phyloP scores from a whole-genome alignment of 2,329 filamentous ascomycete genomes.

The Chaetomium sp. region DNA sequence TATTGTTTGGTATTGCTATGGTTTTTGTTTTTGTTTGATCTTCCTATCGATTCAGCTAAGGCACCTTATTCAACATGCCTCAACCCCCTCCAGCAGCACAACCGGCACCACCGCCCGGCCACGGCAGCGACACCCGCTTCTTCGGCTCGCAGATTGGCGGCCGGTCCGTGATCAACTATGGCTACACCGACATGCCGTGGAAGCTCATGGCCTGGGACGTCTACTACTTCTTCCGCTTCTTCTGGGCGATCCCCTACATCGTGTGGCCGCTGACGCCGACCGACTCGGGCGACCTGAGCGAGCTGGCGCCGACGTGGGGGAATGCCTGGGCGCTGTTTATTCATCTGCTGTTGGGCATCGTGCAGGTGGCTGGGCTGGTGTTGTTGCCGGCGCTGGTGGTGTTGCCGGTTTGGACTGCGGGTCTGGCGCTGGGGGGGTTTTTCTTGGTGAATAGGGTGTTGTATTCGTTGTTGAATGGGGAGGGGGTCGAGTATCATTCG shows the following conservation, averaged over 20 bases:
- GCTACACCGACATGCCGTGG: slow-evolving; percentile 52
- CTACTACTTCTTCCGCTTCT: slow-evolving; percentile 49
- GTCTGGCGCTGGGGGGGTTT: slow-evolving; percentile 36
- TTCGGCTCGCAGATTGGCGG: slow-evolving; percentile 54
- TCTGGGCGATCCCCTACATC: slow-evolving; percentile 54
- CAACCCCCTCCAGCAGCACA: not conserved
- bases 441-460: slow-evolving; percentile 45
- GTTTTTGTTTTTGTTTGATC: no score
- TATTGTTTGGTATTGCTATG: no score
- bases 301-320: slow-evolving; percentile 51
- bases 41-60: no score
- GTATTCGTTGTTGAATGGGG: slow-evolving; percentile 49
- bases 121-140: slow-evolving; percentile 38
- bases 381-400: slow-evolving; percentile 46
- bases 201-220: slow-evolving; percentile 46
- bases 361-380: slow-evolving; percentile 56
- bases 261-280: slow-evolving; percentile 51
- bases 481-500: slow-evolving; percentile 42
- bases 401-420: slow-evolving; percentile 44
- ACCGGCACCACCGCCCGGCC: not conserved
- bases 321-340: slow-evolving; percentile 53
- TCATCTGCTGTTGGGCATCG: slow-evolving; percentile 51
- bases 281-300: slow-evolving; percentile 51
- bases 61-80: slow-evolving; percentile 1
- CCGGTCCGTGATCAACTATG: slow-evolving; percentile 51